Evolutionary conservation across 495 filamentous ascomycete genomes (phyloP).

Genomic region (Penicillium nucicola): DNA sequence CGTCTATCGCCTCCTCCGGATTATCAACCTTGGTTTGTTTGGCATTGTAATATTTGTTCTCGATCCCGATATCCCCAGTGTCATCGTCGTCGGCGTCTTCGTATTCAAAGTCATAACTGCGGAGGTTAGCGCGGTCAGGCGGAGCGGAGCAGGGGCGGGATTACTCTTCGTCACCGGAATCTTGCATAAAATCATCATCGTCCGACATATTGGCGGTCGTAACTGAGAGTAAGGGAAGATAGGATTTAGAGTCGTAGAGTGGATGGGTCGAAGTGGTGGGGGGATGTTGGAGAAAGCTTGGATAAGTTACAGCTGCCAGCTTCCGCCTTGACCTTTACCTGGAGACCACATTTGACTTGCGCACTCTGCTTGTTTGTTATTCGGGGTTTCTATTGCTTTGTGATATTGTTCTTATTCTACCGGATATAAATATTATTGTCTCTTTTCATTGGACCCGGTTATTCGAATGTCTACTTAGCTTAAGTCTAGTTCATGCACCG

Average conservation of each 20-base stretch:
- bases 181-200: constrained; percentile 98
- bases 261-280: constrained; percentile 7
- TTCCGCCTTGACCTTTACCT: constrained; percentile 4
- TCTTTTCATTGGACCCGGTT: no score
- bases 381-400: no score
- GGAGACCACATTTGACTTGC: neutral
- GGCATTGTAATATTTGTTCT: constrained; percentile 99
- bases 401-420: no score
- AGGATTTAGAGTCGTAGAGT: neutral
- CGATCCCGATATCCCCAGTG: constrained; percentile 84
- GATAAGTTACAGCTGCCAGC: constrained; percentile 5
- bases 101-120: constrained; percentile 94
- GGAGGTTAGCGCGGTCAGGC: constrained; percentile 13
- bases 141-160: constrained; percentile 8
- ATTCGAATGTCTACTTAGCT: no score
- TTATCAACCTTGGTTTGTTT: constrained; percentile 90
- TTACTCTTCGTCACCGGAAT: constrained; percentile 87
- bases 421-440: no score
- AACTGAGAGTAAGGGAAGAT: neutral
- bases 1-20: constrained; percentile 83
- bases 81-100: constrained; percentile 90
- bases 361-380: neutral
- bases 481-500: no score
- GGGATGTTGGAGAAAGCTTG: constrained; percentile 21
- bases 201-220: constrained; percentile 69